Evolutionary conservation across 2,329 filamentous ascomycete genomes (phyloP).

Genomic region (Blastomyces gilchristii): DNA sequence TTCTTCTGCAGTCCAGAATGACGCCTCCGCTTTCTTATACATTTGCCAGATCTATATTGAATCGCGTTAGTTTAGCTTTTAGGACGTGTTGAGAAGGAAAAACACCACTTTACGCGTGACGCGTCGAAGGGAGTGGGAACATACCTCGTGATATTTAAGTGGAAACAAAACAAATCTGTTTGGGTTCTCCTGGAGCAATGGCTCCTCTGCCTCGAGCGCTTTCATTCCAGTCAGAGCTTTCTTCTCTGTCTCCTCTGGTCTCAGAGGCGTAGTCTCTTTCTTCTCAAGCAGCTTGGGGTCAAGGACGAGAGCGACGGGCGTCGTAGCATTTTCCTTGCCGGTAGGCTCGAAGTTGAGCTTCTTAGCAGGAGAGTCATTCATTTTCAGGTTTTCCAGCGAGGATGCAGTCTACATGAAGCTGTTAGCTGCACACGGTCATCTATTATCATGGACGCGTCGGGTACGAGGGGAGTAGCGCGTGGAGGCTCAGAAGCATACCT

Average conservation of each 20-base stretch:
- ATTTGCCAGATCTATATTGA: conserved; percentile 87
- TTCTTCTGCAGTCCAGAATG: conserved; percentile 99
- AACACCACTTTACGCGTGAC: conserved; percentile 59
- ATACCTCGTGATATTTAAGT: conserved; percentile 98
- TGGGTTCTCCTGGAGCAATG: conserved; percentile 87
- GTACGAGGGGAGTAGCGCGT: conserved; percentile 17
- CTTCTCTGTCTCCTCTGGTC: conserved; percentile 1
- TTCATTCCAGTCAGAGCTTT: conserved; percentile 45
- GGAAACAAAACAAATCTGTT: conserved; percentile 96
- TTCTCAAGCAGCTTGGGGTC: conserved; percentile 46
- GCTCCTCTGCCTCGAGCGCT: conserved; percentile 69
- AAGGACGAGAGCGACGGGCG: conserved; percentile 43
- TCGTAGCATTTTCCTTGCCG: conserved; percentile 71
- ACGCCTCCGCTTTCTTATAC: conserved; percentile 99
- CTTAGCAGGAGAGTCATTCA: conserved; percentile 78
- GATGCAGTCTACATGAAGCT: conserved; percentile 61
- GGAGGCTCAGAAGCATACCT: conserved; percentile 46
- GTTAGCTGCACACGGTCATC: conserved; percentile 20
- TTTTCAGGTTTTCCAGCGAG: conserved; percentile 78
- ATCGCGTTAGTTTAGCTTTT: conserved; percentile 30
- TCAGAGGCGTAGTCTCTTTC: conserved; percentile 17
- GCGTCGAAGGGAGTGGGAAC: conserved; percentile 44
- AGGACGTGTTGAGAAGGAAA: conserved; percentile 11
- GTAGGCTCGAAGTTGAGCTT: conserved; percentile 66
- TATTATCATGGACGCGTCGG: conserved; percentile 24